phyloP scores from a whole-genome alignment of 306 rosid genomes.

The Rosa chinensis region DNA sequence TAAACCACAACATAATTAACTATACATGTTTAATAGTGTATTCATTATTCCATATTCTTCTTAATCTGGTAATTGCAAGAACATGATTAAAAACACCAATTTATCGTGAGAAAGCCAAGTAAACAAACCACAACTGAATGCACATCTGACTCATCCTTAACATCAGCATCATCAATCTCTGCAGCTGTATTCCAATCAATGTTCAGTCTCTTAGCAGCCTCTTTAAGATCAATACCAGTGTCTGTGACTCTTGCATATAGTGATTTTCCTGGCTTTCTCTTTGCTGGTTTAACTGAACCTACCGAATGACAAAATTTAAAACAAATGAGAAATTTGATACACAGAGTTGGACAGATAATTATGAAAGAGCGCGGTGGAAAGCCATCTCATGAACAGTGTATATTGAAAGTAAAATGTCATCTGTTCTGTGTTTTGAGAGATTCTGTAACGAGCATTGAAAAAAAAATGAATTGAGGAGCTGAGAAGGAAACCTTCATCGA shows the following conservation, averaged over 20 bases:
- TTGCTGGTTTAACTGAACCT: slow-evolving; percentile 54
- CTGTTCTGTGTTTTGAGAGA: background rate
- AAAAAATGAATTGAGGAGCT: too few relatives aligned
- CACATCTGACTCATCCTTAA: slow-evolving; percentile 58
- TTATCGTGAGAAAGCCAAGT: slow-evolving; percentile 16
- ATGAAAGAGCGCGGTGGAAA: background rate
- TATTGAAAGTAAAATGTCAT: background rate
- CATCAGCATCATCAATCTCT: slow-evolving; percentile 61
- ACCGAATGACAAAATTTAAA: slow-evolving; percentile 12
- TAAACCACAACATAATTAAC: background rate
- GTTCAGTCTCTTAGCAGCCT: slow-evolving; percentile 78
- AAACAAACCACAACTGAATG: slow-evolving; percentile 80
- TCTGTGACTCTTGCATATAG: slow-evolving; percentile 84
- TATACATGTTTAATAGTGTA: background rate
- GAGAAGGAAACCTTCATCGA: too few relatives aligned
- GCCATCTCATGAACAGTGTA: background rate
- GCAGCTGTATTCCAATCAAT: slow-evolving; percentile 96
- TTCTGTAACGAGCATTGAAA: too few relatives aligned
- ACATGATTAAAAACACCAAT: background rate
- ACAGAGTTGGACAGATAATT: background rate
- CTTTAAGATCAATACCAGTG: slow-evolving; percentile 78
- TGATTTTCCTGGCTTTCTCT: slow-evolving; percentile 74
- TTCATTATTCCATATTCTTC: background rate
- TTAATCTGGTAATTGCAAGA: background rate
- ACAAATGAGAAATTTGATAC: slow-evolving; percentile 8